Evolutionary conservation across 768 basidiomycete species (phyloP), one percentile per base, ranked within the genome.

Genomic region (Amylocystis lapponica): DNA sequence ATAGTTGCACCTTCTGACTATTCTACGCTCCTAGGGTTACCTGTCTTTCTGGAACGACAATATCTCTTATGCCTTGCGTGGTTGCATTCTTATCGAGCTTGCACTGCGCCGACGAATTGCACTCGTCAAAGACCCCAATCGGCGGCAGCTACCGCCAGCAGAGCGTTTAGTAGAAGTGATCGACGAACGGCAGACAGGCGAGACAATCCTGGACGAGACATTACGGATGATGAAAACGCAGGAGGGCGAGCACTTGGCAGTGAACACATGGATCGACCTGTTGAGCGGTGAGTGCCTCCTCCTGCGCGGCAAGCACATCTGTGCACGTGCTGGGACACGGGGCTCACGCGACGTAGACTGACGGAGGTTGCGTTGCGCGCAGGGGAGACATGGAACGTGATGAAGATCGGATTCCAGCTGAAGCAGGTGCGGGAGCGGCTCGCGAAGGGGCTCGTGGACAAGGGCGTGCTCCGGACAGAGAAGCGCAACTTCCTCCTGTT

Each of bases 331-430:
- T 16, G 29, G n/a, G 14, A 34, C 31, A 35, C 37, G 31, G 20
- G 21, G 38, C 26, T 36, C 16, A 29, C 29, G 37, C 34, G 34
- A 44, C 45, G 41, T 23, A 47, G 33, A 42, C 45, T 47, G 42
- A 43, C 27, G 34, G n/a, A n/a, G 29, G 19, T 36, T 20, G 33
- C 29, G 36, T 38, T 12, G 27, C n/a, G 21, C 14, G 6, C 58
- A 97, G 94, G 95, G 43, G 95, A 99, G 69, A 98, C 95, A 36
- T 99, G 95, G 95, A 99, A 98, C 65, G 93, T 99, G 7, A 92
- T 97, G 85, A 98, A 98, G 68, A 98, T 99, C 42, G 94, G 94
- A 19, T 99, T 91, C 66, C 95, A 99, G 65, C 82, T 99, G 36
- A 97, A 97, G 65, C 95, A 97, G 67, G 95, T 98, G 30, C 85